phyloP scores from a whole-genome alignment of 2,329 filamentous ascomycete species.

The Thermothelomyces thermophilus region DNA sequence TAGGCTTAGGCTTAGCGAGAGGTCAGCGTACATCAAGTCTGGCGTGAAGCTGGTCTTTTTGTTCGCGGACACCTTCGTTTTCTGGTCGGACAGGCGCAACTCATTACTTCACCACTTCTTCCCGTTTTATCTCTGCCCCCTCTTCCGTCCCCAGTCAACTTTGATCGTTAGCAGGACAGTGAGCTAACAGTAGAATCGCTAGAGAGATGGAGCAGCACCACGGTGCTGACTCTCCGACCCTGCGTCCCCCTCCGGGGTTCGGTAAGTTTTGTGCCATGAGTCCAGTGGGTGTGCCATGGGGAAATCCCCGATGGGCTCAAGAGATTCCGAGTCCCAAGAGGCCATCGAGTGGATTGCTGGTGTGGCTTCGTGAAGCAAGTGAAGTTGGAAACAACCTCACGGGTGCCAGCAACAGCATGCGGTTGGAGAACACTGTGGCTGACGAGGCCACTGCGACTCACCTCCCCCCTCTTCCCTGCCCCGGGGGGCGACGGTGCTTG shows the following conservation, averaged over 20 bases:
- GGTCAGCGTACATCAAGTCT: neutral
- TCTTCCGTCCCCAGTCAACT: neutral
- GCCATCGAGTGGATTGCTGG: too few relatives aligned
- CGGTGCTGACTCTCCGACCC: neutral
- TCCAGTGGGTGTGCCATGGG: neutral
- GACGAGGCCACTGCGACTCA: too few relatives aligned
- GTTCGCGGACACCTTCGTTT: neutral
- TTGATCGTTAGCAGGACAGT: neutral
- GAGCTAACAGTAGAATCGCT: neutral
- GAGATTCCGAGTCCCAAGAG: too few relatives aligned
- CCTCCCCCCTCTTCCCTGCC: too few relatives aligned
- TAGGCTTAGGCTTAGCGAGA: neutral
- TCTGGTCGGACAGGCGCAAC: neutral
- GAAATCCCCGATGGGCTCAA: too few relatives aligned
- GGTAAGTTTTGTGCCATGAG: conserved; percentile 4
- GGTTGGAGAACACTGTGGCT: too few relatives aligned
- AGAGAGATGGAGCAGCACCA: conserved; percentile 6
- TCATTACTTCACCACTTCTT: neutral
- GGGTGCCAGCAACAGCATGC: too few relatives aligned
- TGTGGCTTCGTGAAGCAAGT: too few relatives aligned
- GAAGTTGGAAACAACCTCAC: too few relatives aligned
- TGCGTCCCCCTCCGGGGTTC: conserved; percentile 12
- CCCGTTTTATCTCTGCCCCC: neutral
- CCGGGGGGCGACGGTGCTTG: neutral
- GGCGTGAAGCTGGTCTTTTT: neutral